Percentiles rank a stretch among this genome's conserved stretches.
Conservation (phyloP, 306 rosid species). For the Rosa multiflora region DNA sequence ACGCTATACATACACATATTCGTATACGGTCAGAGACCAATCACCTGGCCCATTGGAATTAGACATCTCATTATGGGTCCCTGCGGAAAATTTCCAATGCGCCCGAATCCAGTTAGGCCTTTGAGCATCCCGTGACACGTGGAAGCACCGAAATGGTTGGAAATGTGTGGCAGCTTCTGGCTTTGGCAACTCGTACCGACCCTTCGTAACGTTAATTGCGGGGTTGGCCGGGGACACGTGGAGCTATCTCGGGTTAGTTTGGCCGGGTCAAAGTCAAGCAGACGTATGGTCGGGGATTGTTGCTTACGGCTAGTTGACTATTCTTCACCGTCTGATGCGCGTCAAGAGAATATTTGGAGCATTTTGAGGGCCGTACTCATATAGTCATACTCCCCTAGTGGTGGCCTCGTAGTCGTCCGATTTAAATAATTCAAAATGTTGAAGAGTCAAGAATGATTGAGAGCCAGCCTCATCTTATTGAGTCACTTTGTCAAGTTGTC, state of each 20-base stretch:
- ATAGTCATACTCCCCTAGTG: too few species aligned
- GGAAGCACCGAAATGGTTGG: neutral
- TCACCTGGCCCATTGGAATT: neutral
- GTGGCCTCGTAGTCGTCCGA: neutral
- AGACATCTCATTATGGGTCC: neutral
- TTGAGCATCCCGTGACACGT: neutral
- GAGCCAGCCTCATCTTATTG: neutral
- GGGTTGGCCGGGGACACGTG: neutral
- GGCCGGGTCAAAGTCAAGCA: neutral
- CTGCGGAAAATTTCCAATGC: neutral
- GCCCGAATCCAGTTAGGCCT: neutral
- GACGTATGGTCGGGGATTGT: neutral
- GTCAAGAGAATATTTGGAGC: neutral
- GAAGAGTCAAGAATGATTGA: neutral
- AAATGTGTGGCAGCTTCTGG: neutral
- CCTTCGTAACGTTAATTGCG: neutral
- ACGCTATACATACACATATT: neutral
- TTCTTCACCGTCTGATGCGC: slow-evolving; percentile 2
- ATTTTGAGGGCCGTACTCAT: neutral
- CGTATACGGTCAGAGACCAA: neutral
- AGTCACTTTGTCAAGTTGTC: neutral
- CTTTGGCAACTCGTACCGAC: neutral
- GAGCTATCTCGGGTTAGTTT: neutral
- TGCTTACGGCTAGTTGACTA: neutral
- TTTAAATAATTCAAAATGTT: neutral